Base-by-base conservation (phyloP, 371 early-diverging fungal genomes). In the Nosema muscidifuracis region DNA sequence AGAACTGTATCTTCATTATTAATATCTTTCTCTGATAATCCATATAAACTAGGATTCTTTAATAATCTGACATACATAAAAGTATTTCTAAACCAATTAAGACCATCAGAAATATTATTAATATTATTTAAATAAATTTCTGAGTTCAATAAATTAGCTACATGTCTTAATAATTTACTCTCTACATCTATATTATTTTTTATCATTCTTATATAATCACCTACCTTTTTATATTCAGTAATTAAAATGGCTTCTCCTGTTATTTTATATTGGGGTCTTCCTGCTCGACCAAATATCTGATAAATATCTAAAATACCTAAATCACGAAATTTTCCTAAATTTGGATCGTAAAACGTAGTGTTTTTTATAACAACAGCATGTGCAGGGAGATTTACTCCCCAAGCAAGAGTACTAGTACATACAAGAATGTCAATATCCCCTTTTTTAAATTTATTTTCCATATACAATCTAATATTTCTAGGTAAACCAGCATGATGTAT, bases 381-480 rank as follows among this genome's bases (percentile, higher is more conserved):
- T 16, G 97, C 97, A 26, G 99, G 99, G 76, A 99, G 86, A 80
- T 99, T 99, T 67, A 99, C 98, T 84, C 99, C 99, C 97, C 97
- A 97, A 33, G 98, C 98, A 56, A 99, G 85, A 0, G 99, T 99
- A 15, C 97, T 93, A 10, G 99, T 99, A 2, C 91, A 92, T 38
- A 92, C 91, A 53, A 99, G 86, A 16, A 96, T 91, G 82, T 91
- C 88, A 70, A 99, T 85, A 66, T 90, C 89, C 0, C 91, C 90
- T 57, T 89, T 90, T 22, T 86, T 87, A 83, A 97, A 97, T 77
- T 93, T 77, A 30, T 92, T 89, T 84, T 99, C 99, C 16, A 93
- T 92, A 36, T 89, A 79, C 9, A 89, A 88, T 81, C 98, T 90
- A 79, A 95, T 93, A 24, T 88, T 86, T 68, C 95, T 87, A 6